Evolutionary conservation across 2,329 filamentous ascomycete species (phyloP), one percentile per base, ranked within the genome.

Genomic region (Fusarium protoensiforme): DNA sequence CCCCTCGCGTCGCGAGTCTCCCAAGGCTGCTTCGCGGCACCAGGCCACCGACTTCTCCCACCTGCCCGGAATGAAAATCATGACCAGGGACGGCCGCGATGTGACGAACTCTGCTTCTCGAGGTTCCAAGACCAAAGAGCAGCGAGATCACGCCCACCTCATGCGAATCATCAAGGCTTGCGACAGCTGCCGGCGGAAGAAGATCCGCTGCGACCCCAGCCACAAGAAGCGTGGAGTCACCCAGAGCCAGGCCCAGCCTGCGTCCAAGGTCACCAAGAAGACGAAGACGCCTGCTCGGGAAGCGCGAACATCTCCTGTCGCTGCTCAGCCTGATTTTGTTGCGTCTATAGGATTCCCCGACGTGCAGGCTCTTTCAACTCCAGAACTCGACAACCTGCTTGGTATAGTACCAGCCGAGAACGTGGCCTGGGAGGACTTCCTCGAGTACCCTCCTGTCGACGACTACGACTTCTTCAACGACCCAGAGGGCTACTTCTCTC

Each of bases 111-210:
- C 87, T 64, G 88, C 89, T 16, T 90, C 89, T 18, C 86, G 90
- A 41, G 89, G 90, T 36, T 89, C 87, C 80, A 92, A 92, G 83
- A 91, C 90, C 61, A 91, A 90, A 84, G 90, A 92, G 83, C 90
- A 92, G 83, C 87, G 90, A 36, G 90, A 92, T 61, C 90, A 92
- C 77, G 90, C 90, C 7, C 90, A 91, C 74, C 82, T 92, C 54
- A 92, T 92, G 88, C 85, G 90, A 68, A 90, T 90, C 78, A 89
- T 92, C 79, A 91, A 91, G 83, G 90, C 90, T n/a, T 92, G 90
- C 78, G 88, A 91, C 48, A 83, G 84, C 68, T 92, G 90, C 83
- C 84, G 85, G 68, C 85, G 84, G 79, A 92, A 91, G 86, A 92
- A 92, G 87, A 85, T 89, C 43, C 87, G 89, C 53, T 91, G 89